Evolutionary conservation across 2,329 filamentous ascomycete species (phyloP).

Genomic region (Cercospora berteroae): DNA sequence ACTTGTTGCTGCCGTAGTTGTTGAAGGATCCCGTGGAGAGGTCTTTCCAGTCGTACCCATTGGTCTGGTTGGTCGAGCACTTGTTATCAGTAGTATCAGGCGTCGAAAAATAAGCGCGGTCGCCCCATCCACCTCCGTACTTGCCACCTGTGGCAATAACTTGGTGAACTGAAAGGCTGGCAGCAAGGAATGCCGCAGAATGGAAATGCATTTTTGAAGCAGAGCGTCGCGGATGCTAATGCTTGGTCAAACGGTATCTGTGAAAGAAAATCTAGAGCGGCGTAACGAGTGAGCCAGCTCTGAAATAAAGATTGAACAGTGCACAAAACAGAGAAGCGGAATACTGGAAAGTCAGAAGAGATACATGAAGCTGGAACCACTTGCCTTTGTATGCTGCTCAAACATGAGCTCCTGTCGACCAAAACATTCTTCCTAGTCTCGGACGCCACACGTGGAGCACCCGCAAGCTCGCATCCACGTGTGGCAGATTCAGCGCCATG

Average conservation of each 20-base stretch:
- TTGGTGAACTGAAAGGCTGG: conserved; percentile 45
- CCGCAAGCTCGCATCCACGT: conserved; percentile 7
- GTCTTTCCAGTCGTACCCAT: conserved; percentile 70
- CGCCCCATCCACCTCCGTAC: conserved; percentile 47
- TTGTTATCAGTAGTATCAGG: conserved; percentile 73
- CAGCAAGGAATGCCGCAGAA: conserved; percentile 19
- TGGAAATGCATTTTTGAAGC: conserved; percentile 23
- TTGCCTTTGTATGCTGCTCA: conserved; percentile 40
- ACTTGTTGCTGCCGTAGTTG: conserved; percentile 69
- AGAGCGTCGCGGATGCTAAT: conserved; percentile 4
- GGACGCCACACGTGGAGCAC: conserved; percentile 13
- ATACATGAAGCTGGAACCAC: conserved; percentile 32
- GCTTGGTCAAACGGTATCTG: conserved; percentile 2
- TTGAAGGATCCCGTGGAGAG: conserved; percentile 61
- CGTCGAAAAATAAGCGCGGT: conserved; percentile 59
- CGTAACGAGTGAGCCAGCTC: conserved; percentile 50
- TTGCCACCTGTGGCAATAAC: conserved; percentile 42
- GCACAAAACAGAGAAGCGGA: conserved; percentile 7
- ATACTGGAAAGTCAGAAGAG: background rate
- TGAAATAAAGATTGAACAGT: conserved; percentile 25
- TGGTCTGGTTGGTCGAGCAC: conserved; percentile 67
- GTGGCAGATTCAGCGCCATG: conserved; percentile 13
- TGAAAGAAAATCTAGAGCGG: conserved; percentile 31
- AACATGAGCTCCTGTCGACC: conserved; percentile 2
- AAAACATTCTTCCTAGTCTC: conserved; percentile 8